Evolutionary conservation across 208 protist genomes (phyloP), one percentile per base, ranked within the genome.

Genomic region (Crithidia mellificae): DNA sequence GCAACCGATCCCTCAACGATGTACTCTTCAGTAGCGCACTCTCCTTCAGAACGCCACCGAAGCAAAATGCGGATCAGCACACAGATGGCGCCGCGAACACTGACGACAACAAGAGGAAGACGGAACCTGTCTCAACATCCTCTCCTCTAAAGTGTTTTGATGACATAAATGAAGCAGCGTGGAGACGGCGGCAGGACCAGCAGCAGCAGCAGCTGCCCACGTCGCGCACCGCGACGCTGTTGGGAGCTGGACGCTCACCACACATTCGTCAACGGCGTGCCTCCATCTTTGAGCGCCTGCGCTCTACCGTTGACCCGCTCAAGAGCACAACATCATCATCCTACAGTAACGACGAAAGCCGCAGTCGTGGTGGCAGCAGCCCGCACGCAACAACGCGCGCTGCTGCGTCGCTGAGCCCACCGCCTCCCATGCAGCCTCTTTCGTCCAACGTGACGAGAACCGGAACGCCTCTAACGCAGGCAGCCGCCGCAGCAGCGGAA

Each of bases 281-380:
- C 17, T 76, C 70, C 0, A 68, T 76, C 41, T 76, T 76, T 47
- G n/a, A 70, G 19, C 30, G 66, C 5, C 39, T 76, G 36, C 70
- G 70, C n/a, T n/a, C n/a, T n/a, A n/a, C n/a, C n/a, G n/a, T n/a
- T n/a, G n/a, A n/a, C n/a, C n/a, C n/a, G n/a, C n/a, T n/a, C n/a
- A n/a, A n/a, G n/a, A n/a, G n/a, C n/a, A n/a, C n/a, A n/a, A n/a
- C n/a, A n/a, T n/a, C n/a, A n/a, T n/a, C 41, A n/a, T n/a, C 8
- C 41, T 2, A 20, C 4, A 46, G n/a, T 4, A 17, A 17, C 41
- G 41, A 12, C 8, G 41, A 46, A 38, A 38, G 34, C n/a, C n/a
- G n/a, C n/a, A n/a, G n/a, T n/a, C n/a, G n/a, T 41, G 6, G 6
- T 41, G 36, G 36, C 36, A 41, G 12, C 41, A 46, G n/a, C 17